Evolutionary conservation across 768 basidiomycete genomes (phyloP).

Genomic region (Pholiota molesta): DNA sequence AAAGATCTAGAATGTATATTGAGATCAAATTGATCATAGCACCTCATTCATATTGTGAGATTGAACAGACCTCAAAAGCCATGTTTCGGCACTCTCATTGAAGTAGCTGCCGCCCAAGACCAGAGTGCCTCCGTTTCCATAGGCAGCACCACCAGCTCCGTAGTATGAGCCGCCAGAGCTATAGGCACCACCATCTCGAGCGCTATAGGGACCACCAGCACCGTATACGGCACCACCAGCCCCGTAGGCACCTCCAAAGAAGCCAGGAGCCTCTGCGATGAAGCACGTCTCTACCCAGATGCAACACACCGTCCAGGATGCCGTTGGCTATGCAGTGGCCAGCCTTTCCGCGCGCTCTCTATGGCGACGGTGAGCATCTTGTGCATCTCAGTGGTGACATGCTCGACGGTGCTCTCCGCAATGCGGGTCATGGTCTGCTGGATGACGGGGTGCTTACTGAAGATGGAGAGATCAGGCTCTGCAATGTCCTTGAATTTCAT

Average conservation of each 20-base stretch:
- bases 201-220: background rate
- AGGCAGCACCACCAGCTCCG: background rate
- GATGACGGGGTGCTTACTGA: slow-evolving; percentile 23
- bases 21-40: background rate
- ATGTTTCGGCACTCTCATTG: slow-evolving; percentile 44
- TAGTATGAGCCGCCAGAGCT: background rate
- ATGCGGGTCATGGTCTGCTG: slow-evolving; percentile 23
- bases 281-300: slow-evolving; percentile 19
- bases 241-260: slow-evolving; percentile 6
- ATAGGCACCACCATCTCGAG: too few relatives aligned
- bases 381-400: slow-evolving; percentile 22
- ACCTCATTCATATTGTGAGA: background rate
- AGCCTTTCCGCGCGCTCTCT: slow-evolving; percentile 20
- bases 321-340: slow-evolving; percentile 16
- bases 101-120: too few relatives aligned
- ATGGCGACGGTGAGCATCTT: slow-evolving; percentile 21
- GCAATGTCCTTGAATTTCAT: slow-evolving; percentile 31
- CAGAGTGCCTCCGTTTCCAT: background rate
- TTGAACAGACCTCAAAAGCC: slow-evolving; percentile 67
- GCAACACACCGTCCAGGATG: slow-evolving; percentile 14
- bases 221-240: too few relatives aligned
- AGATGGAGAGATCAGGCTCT: slow-evolving; percentile 25
- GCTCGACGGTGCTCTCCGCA: slow-evolving; percentile 24
- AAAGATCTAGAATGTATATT: slow-evolving; percentile 69
- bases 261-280: slow-evolving; percentile 20